Evolutionary conservation across 1,284 basidiomycete species (phyloP).

Genomic region (Neotropicomus parvogracilis): DNA sequence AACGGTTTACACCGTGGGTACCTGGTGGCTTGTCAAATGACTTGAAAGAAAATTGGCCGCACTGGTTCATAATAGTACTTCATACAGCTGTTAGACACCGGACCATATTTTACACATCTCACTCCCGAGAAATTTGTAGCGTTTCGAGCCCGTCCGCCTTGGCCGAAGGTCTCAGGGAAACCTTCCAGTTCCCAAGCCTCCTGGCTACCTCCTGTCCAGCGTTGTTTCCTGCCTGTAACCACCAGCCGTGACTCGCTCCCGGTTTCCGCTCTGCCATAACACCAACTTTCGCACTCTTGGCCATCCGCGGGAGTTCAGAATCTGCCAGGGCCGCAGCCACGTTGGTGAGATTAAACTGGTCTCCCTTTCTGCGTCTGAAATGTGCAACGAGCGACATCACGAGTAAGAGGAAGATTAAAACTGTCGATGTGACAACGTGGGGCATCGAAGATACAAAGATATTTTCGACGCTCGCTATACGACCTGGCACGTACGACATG

Average conservation of each 20-base stretch:
- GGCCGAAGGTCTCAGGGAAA: not conserved
- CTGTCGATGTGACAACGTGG: conserved; percentile 12
- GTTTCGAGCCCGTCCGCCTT: conserved; percentile 8
- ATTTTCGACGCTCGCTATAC: conserved; percentile 8
- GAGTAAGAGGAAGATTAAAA: conserved; percentile 1
- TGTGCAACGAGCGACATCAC: not conserved
- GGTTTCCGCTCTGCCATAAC: not conserved
- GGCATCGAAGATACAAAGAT: conserved; percentile 16
- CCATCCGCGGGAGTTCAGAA: conserved; percentile 9
- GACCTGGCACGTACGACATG: conserved; percentile 14
- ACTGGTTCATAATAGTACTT: too few relatives aligned
- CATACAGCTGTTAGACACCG: too few relatives aligned
- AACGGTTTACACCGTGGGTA: too few relatives aligned
- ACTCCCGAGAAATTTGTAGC: conserved; percentile 9
- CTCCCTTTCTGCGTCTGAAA: conserved; percentile 12
- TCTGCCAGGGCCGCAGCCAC: conserved; percentile 13
- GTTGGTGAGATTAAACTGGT: conserved; percentile 18
- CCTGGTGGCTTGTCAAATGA: too few relatives aligned
- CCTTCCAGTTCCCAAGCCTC: conserved; percentile 7
- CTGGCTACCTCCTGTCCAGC: conserved; percentile 10
- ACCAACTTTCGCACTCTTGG: conserved; percentile 5
- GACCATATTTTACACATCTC: not conserved
- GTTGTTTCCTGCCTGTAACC: not conserved
- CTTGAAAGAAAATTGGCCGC: too few relatives aligned
- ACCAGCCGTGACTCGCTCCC: not conserved